Base-by-base conservation (phyloP, 179 eudicot genomes). In the Drosera spatulata region DNA sequence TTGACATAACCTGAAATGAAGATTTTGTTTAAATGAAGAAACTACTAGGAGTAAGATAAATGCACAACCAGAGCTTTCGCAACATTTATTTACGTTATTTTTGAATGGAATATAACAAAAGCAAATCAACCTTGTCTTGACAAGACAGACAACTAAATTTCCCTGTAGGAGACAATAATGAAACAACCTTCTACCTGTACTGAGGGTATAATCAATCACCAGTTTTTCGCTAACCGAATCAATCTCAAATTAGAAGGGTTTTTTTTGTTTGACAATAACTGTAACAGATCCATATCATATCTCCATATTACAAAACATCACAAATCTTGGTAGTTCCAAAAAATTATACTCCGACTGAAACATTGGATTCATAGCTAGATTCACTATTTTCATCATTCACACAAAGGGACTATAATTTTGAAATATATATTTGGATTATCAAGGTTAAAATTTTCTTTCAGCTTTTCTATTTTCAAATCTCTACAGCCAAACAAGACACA, bases 1-100 rank as follows among this genome's bases (percentile, higher is more conserved):
- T 53, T 53, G 55, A 64, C 79, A 77, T 73, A 73, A 3, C 91
- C 95, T 86, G 80, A 59, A 66, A 69, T 22, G 39, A 41, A 37
- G 41, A 39, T 10, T 39, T 22, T 22, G 33, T 5, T 37, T 55
- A 61, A 59, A 7, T 59, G 42, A 1, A 61, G 39, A 61, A 49
- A 22, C 11, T 7, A 50, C 53, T 11, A 50, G 13, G 53, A 50
- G 11, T 15, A 50, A 50, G 13, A 3, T 50, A 50, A 8, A 50
- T 4, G 53, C 13, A 15, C 2, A 15, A 11, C 13, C 53, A 50
- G n/a, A 50, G 4, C 13, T 11, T 50, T 10, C 4, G 53, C 11
- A 50, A 50, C 4, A 50, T 50, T n/a, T 11, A 46, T 46, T 7
- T 46, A 2, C 2, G 8, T 7, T 7, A 46, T 7, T 46, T 7